phyloP scores from a whole-genome alignment of 2,329 filamentous ascomycete genomes.

The Orbilia javanica region DNA sequence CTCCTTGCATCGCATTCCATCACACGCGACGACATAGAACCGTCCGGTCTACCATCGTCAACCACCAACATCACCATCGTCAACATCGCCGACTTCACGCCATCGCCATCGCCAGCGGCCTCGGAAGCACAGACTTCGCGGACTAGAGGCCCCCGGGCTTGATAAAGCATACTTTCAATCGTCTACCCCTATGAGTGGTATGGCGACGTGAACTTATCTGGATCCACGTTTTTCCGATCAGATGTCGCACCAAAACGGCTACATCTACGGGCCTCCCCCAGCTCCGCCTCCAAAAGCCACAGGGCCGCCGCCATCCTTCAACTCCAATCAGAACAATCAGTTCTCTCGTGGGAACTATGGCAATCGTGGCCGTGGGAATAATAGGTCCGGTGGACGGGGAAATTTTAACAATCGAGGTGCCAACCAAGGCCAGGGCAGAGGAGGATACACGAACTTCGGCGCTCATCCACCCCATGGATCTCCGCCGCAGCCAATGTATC shows the following conservation, averaged over 20 bases:
- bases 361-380: conserved; percentile 52
- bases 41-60: conserved; percentile 7
- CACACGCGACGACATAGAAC: conserved; percentile 41
- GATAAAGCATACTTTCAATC: neutral
- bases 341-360: conserved; percentile 54
- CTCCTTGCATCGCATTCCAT: conserved; percentile 54
- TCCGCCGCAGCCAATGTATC: conserved; percentile 43
- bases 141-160: neutral
- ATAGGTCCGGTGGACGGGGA: conserved; percentile 42
- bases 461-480: conserved; percentile 46
- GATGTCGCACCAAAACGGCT: conserved; percentile 58
- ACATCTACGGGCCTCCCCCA: conserved; percentile 58
- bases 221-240: conserved; percentile 31
- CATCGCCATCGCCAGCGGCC: neutral
- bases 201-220: conserved; percentile 36
- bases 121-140: neutral
- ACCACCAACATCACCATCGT: neutral
- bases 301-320: conserved; percentile 47
- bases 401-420: conserved; percentile 53
- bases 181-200: conserved; percentile 33
- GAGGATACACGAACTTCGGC: conserved; percentile 52
- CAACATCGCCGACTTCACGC: neutral
- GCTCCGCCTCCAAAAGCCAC: conserved; percentile 51
- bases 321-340: conserved; percentile 47
- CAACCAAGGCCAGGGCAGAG: conserved; percentile 37